These are phyloP conservation scores for Cystoisospora suis DNA, from an alignment of 169 alveolate genomes.

Conservation along the genomic window DNA sequence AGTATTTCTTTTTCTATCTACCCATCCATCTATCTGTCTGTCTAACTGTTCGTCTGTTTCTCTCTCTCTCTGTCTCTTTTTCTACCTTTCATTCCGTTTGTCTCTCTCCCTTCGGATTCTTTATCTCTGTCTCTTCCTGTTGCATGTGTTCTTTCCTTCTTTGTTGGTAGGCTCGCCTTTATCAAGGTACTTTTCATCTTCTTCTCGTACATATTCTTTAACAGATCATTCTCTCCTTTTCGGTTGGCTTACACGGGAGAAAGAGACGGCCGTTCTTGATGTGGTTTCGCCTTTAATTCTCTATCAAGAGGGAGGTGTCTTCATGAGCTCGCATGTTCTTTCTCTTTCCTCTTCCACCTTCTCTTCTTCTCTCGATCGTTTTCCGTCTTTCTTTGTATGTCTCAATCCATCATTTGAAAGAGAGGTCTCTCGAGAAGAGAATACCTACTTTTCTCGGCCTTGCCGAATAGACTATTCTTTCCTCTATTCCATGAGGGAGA, in stretches of 20 bases:
- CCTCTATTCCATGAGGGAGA: neutral
- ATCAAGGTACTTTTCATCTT: neutral
- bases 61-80: neutral
- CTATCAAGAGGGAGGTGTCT: neutral
- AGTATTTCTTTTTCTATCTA: neutral
- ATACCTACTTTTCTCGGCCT: no score
- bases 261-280: neutral
- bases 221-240: neutral
- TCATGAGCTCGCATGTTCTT: neutral
- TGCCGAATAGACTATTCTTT: no score
- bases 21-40: neutral
- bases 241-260: neutral
- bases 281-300: neutral
- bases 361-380: no score
- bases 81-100: neutral
- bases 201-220: neutral
- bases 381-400: conserved; percentile 15
- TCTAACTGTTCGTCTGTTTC: neutral
- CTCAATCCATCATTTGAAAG: neutral
- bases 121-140: neutral
- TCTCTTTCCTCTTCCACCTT: neutral
- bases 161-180: neutral
- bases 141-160: neutral
- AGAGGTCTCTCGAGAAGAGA: no score
- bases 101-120: neutral